phyloP scores from a whole-genome alignment of 495 filamentous ascomycete species.

The Penicillium canariense region DNA sequence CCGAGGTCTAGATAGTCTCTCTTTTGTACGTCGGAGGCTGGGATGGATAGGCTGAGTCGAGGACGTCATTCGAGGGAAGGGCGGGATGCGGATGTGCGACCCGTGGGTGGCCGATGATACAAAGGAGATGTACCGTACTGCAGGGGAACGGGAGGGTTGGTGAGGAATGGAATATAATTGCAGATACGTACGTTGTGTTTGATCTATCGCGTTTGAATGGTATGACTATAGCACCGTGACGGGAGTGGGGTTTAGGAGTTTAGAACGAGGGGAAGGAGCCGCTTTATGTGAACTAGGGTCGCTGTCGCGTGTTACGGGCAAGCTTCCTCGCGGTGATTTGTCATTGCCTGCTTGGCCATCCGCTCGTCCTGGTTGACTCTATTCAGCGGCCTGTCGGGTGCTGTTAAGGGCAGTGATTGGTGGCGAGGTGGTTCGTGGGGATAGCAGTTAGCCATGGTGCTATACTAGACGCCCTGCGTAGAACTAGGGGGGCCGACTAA shows the following conservation, averaged over 20 bases:
- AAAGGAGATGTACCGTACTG: not conserved
- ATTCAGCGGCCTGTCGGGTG: no score
- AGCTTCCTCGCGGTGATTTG: no score
- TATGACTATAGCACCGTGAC: not conserved
- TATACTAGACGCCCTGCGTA: not conserved
- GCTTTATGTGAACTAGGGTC: no score
- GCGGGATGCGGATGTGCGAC: not conserved
- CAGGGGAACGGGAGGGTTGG: not conserved
- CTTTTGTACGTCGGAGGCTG: not conserved
- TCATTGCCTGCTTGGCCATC: no score
- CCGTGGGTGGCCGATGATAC: not conserved
- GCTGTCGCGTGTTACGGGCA: no score
- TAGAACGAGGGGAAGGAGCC: not conserved
- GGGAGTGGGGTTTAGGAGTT: not conserved
- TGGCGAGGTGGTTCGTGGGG: not conserved
- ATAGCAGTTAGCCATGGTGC: no score
- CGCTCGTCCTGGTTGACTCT: no score
- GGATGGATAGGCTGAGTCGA: constrained; percentile 13
- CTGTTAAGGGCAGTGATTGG: not conserved
- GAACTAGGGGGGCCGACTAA: not conserved
- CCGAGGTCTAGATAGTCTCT: not conserved
- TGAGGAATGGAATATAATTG: no score
- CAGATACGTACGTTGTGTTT: not conserved
- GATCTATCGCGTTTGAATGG: not conserved
- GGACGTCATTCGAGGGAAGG: constrained; percentile 21